Percentiles rank a stretch among this genome's conserved stretches.
Conservation (phyloP, 164 flowering plant genomes). For the Vitis rupestris region DNA sequence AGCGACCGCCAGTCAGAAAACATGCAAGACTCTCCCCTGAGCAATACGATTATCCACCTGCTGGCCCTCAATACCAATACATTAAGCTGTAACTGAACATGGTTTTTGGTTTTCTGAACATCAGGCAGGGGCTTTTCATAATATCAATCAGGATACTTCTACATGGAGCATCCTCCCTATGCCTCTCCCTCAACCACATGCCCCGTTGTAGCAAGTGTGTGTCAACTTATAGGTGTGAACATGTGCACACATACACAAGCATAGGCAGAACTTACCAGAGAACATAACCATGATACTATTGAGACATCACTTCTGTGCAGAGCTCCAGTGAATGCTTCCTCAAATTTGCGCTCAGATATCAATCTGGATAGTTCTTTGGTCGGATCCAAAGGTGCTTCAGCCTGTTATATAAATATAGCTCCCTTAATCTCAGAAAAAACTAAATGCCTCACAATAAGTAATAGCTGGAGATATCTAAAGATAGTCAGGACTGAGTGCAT, state of each 20-base stretch:
- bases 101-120: too few relatives aligned
- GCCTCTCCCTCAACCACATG: neutral
- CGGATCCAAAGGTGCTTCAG: slow-evolving; percentile 74
- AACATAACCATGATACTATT: slow-evolving; percentile 41
- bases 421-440: neutral
- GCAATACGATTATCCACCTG: too few relatives aligned
- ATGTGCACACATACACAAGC: neutral
- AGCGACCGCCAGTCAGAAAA: too few relatives aligned
- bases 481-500: too few relatives aligned
- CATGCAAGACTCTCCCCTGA: too few relatives aligned
- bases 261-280: slow-evolving; percentile 50
- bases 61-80: too few relatives aligned
- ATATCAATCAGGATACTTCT: too few relatives aligned
- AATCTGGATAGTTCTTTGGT: slow-evolving; percentile 74
- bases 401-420: slow-evolving; percentile 29
- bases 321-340: slow-evolving; percentile 41
- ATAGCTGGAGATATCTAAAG: neutral
- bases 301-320: slow-evolving; percentile 42
- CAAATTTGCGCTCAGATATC: slow-evolving; percentile 40
- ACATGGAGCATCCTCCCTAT: too few relatives aligned
- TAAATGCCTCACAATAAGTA: neutral
- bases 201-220: neutral
- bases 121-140: too few relatives aligned
- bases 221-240: neutral
- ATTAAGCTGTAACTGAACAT: too few relatives aligned